phyloP scores from a whole-genome alignment of 352 stramenopile species.

The Phytophthora syringae region DNA sequence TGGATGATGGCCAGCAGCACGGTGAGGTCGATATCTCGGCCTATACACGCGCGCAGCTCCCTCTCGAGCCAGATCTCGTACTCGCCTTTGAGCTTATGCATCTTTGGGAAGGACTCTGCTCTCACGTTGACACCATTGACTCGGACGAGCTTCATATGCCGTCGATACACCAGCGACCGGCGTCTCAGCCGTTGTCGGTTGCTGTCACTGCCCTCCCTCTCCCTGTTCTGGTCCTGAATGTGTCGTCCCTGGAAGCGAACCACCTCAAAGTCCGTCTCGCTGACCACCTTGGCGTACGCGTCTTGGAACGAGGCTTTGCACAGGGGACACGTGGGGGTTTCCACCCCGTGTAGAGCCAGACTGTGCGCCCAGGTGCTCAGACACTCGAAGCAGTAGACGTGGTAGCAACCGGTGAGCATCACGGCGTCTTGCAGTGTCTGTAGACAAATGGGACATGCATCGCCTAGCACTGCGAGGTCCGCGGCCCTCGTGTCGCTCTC shows the following conservation, averaged over 20 bases:
- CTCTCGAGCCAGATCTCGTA: constrained; percentile 66
- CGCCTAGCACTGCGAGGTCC: constrained; percentile 68
- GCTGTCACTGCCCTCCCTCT: constrained; percentile 6
- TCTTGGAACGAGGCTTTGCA: constrained; percentile 71
- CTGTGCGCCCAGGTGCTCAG: constrained; percentile 67
- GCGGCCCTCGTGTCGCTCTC: constrained; percentile 28
- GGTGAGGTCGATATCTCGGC: constrained; percentile 66
- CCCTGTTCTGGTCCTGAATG: constrained; percentile 14
- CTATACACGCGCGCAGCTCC: constrained; percentile 75
- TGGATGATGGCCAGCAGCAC: constrained; percentile 72
- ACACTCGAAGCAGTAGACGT: constrained; percentile 81
- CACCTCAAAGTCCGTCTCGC: constrained; percentile 68
- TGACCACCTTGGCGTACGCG: constrained; percentile 67
- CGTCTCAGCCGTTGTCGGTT: constrained; percentile 31
- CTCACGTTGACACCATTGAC: constrained; percentile 49
- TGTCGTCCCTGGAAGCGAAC: constrained; percentile 50
- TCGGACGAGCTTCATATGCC: constrained; percentile 52
- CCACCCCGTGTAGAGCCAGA: constrained; percentile 61
- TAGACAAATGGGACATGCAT: constrained; percentile 76
- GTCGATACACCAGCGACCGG: constrained; percentile 65
- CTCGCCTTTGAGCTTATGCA: constrained; percentile 63
- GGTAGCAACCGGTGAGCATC: constrained; percentile 68
- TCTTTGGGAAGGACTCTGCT: constrained; percentile 27
- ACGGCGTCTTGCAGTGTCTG: constrained; percentile 59
- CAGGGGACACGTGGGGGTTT: constrained; percentile 62